Percentiles rank a stretch among this genome's conserved stretches.
These are phyloP conservation scores for Colletotrichum graminicola DNA, from an alignment of 2,329 filamentous ascomycete genomes.

Conservation along the genomic window DNA sequence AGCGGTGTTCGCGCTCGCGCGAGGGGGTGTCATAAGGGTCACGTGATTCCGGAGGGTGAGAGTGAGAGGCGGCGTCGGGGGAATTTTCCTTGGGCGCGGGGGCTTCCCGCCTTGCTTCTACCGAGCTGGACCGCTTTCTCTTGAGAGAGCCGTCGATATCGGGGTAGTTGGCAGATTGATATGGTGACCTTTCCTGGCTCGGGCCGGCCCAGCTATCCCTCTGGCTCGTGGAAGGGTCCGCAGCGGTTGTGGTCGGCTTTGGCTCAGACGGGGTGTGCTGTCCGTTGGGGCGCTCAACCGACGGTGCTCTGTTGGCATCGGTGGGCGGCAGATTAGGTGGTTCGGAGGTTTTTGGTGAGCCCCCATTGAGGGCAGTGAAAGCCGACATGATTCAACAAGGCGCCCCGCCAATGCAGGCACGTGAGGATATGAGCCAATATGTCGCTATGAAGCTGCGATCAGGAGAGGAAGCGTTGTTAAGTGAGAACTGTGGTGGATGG, in stretches of 20 bases:
- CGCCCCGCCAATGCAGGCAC: slow-evolving; percentile 41
- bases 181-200: slow-evolving; percentile 56
- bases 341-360: slow-evolving; percentile 59
- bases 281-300: slow-evolving; percentile 51
- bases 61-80: slow-evolving; percentile 50
- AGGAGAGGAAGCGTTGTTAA: neutral
- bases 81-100: slow-evolving; percentile 49
- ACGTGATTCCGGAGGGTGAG: slow-evolving; percentile 53
- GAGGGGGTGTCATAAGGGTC: slow-evolving; percentile 59
- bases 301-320: slow-evolving; percentile 49
- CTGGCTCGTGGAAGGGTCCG: slow-evolving; percentile 48
- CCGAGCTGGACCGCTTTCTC: slow-evolving; percentile 77
- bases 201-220: slow-evolving; percentile 58
- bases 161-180: slow-evolving; percentile 55
- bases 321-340: slow-evolving; percentile 49
- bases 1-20: slow-evolving; percentile 56
- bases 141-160: slow-evolving; percentile 68
- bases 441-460: slow-evolving; percentile 23
- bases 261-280: slow-evolving; percentile 41
- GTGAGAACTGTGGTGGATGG: neutral
- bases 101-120: slow-evolving; percentile 60
- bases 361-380: slow-evolving; percentile 66
- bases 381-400: slow-evolving; percentile 58
- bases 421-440: slow-evolving; percentile 9
- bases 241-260: slow-evolving; percentile 45